A percentile compares a stretch with the other conserved stretches of the same genome.
Evolutionary conservation across 1,284 basidiomycete species (phyloP).

Genomic region (Volvariella surrecta): DNA sequence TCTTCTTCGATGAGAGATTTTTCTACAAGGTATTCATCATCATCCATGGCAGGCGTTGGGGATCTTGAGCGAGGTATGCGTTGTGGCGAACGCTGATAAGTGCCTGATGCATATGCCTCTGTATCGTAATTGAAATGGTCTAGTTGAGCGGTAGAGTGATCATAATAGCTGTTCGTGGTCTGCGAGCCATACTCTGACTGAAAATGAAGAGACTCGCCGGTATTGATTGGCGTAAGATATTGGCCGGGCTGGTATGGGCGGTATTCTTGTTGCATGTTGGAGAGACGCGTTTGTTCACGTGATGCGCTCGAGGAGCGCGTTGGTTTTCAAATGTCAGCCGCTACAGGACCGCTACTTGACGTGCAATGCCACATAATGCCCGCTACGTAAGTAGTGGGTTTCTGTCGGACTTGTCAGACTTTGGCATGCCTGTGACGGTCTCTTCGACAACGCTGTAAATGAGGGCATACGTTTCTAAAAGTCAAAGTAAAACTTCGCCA

Average conservation of each 20-base stretch:
- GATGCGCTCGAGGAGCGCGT: conserved; percentile 4
- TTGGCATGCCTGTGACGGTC: no score
- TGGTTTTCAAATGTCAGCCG: conserved; percentile 5
- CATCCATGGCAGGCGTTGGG: conserved; percentile 62
- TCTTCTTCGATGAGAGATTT: conserved; percentile 16
- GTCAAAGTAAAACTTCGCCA: no score
- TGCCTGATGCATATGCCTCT: conserved; percentile 59
- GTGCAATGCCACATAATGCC: no score
- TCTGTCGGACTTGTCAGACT: no score
- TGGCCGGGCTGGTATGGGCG: conserved; percentile 38
- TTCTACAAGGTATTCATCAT: conserved; percentile 54
- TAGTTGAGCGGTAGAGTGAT: conserved; percentile 19
- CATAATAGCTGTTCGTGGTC: not conserved
- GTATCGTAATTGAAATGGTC: conserved; percentile 49
- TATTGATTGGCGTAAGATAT: conserved; percentile 37
- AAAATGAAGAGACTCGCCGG: conserved; percentile 39
- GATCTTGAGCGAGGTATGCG: conserved; percentile 55
- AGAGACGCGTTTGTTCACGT: conserved; percentile 8
- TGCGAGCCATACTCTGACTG: conserved; percentile 5
- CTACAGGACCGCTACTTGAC: conserved; percentile 2
- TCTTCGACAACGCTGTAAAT: no score
- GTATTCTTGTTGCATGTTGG: conserved; percentile 17
- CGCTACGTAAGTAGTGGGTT: no score
- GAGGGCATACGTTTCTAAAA: no score
- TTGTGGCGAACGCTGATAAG: conserved; percentile 38